These are phyloP conservation scores for Colletotrichum musae DNA, from an alignment of 2,329 filamentous ascomycete genomes.

Conservation along the genomic window DNA sequence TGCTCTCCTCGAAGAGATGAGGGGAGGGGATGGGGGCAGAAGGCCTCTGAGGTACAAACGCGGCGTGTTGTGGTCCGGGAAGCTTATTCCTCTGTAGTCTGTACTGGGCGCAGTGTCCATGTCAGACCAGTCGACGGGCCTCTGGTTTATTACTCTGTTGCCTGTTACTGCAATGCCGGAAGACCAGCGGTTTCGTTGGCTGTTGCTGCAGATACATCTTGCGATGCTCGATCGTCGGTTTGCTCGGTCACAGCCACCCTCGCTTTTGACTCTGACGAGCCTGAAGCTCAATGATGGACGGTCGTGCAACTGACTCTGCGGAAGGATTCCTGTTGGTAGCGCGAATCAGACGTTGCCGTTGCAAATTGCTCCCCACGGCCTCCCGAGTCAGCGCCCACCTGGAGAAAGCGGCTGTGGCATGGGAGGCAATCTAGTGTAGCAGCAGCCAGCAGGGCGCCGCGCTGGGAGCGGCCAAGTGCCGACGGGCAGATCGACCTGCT, in stretches of 20 bases:
- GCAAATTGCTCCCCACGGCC: constrained; percentile 37
- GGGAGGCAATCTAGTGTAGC: constrained; percentile 34
- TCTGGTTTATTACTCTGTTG: not conserved
- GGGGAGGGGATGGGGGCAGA: constrained; percentile 7
- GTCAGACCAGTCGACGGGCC: constrained; percentile 13
- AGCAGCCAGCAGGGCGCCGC: constrained; percentile 19
- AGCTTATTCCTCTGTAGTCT: constrained; percentile 28
- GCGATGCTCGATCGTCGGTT: too few species aligned
- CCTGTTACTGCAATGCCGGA: too few species aligned
- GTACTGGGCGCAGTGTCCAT: not conserved
- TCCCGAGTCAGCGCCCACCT: constrained; percentile 37
- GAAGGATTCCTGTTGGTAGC: not conserved
- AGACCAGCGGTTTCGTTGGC: too few species aligned
- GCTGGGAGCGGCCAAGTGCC: constrained; percentile 42
- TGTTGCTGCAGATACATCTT: too few species aligned
- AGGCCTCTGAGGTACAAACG: constrained; percentile 23
- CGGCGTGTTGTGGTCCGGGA: constrained; percentile 28
- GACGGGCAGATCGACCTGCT: constrained; percentile 44
- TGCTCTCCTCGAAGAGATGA: constrained; percentile 14
- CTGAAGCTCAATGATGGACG: not conserved
- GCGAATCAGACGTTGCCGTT: constrained; percentile 30
- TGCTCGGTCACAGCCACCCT: not conserved
- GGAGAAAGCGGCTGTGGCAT: constrained; percentile 30
- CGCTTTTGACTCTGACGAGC: constrained; percentile 12
- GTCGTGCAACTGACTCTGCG: constrained; percentile 27